A percentile compares a stretch with the other conserved stretches of the same genome.
These are phyloP conservation scores for Basidioascus undulatus DNA, from an alignment of 768 basidiomycete genomes.

Conservation along the genomic window DNA sequence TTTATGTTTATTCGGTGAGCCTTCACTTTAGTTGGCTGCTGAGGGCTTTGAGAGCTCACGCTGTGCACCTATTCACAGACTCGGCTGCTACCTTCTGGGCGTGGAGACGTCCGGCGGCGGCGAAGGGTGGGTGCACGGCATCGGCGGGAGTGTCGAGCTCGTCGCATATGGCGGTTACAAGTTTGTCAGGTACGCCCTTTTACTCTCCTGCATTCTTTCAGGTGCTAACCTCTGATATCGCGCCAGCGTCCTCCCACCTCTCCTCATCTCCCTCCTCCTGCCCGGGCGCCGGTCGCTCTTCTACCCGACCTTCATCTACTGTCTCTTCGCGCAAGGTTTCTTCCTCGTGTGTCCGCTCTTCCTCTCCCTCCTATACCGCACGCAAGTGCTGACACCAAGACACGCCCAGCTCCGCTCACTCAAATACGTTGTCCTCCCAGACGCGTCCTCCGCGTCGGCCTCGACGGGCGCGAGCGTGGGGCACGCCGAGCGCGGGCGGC, in stretches of 20 bases:
- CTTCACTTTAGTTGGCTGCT: too few relatives aligned
- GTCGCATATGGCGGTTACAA: conserved; percentile 91
- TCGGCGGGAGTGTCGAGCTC: too few relatives aligned
- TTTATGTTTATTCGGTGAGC: conserved; percentile 56
- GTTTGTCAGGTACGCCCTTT: conserved; percentile 56
- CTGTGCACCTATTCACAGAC: too few relatives aligned
- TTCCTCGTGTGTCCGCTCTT: conserved; percentile 42
- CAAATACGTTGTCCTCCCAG: conserved; percentile 72
- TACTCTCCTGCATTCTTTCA: too few relatives aligned
- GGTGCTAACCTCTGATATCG: neutral
- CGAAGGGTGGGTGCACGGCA: conserved; percentile 35
- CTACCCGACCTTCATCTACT: conserved; percentile 51
- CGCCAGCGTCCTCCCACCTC: neutral
- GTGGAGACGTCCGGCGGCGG: conserved; percentile 54
- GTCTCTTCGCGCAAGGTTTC: conserved; percentile 71
- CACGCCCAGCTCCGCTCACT: conserved; percentile 68
- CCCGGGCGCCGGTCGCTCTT: conserved; percentile 38
- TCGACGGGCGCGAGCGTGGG: conserved; percentile 28
- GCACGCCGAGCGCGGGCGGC: conserved; percentile 50
- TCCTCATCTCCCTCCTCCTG: conserved; percentile 42
- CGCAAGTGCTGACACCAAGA: too few relatives aligned
- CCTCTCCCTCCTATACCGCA: neutral
- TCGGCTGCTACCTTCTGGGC: conserved; percentile 80
- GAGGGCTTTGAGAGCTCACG: too few relatives aligned
- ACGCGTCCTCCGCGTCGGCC: conserved; percentile 28